Conservation (phyloP, 441 rosid species). For the Eruca vesicaria region DNA sequence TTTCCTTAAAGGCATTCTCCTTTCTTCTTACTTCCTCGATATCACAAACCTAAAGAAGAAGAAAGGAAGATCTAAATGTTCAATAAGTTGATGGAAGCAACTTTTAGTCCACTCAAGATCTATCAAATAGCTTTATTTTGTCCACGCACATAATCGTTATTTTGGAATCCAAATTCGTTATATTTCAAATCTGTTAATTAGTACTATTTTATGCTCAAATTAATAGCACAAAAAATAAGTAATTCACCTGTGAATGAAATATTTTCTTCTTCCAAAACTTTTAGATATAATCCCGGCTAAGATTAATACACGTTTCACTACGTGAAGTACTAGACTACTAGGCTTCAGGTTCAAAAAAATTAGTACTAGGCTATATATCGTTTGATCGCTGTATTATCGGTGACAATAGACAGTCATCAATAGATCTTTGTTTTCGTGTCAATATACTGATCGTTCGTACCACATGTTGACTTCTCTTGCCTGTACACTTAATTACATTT, state of each 20-base stretch:
- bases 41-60: not conserved
- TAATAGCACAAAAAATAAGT: not conserved
- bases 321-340: too few relatives aligned
- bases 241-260: not conserved
- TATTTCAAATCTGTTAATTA: not conserved
- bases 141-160: not conserved
- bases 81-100: not conserved
- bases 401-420: not conserved
- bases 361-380: not conserved
- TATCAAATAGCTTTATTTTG: not conserved
- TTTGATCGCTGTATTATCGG: not conserved
- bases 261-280: not conserved
- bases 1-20: conserved; percentile 40
- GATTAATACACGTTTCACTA: not conserved
- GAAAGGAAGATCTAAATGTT: not conserved
- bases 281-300: not conserved
- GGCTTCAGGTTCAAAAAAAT: too few relatives aligned
- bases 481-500: conserved; percentile 12
- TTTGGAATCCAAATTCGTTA: not conserved
- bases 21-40: conserved; percentile 33
- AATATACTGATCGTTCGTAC: not conserved
- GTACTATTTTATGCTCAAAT: not conserved
- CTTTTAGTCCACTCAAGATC: too few relatives aligned
- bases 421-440: not conserved
- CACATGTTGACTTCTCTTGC: conserved; percentile 23